A percentile compares a stretch with the other conserved stretches of the same genome.
Conservation (phyloP, 164 flowering plant genomes). For the Berberis vulgaris region DNA sequence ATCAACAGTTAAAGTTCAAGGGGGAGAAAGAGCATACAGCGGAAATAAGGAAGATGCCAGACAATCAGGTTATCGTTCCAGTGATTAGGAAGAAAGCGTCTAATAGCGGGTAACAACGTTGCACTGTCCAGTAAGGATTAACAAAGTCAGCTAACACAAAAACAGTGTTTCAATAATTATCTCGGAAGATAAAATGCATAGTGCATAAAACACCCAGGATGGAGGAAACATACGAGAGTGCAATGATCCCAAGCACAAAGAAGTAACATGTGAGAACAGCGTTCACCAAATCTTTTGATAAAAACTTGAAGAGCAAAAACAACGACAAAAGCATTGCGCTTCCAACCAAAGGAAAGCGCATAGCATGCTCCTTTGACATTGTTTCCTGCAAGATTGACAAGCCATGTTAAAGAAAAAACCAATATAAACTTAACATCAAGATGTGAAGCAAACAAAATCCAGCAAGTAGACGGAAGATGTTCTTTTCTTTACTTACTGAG, state of each 20-base stretch:
- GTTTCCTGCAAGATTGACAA: conserved; percentile 60
- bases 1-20: not conserved
- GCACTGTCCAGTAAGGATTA: conserved; percentile 39
- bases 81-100: conserved; percentile 53
- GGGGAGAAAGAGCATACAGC: conserved; percentile 35
- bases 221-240: conserved; percentile 77
- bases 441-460: too few species aligned
- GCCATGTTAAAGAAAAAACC: not conserved
- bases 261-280: conserved; percentile 90
- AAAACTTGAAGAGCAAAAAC: conserved; percentile 89
- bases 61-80: conserved; percentile 75
- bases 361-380: conserved; percentile 96
- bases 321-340: conserved; percentile 92
- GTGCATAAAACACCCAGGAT: not conserved
- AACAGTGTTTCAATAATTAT: not conserved
- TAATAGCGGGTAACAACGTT: conserved; percentile 74
- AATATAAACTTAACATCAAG: too few species aligned
- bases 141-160: not conserved
- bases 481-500: conserved; percentile 41
- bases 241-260: conserved; percentile 87
- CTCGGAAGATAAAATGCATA: not conserved
- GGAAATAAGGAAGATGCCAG: conserved; percentile 80
- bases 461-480: too few species aligned
- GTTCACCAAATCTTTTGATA: conserved; percentile 94
- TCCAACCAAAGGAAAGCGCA: conserved; percentile 95